Evolutionary conservation across 805 yeast species (phyloP), one percentile per base, ranked within the genome.

Genomic region (Hanseniaspora lindneri): DNA sequence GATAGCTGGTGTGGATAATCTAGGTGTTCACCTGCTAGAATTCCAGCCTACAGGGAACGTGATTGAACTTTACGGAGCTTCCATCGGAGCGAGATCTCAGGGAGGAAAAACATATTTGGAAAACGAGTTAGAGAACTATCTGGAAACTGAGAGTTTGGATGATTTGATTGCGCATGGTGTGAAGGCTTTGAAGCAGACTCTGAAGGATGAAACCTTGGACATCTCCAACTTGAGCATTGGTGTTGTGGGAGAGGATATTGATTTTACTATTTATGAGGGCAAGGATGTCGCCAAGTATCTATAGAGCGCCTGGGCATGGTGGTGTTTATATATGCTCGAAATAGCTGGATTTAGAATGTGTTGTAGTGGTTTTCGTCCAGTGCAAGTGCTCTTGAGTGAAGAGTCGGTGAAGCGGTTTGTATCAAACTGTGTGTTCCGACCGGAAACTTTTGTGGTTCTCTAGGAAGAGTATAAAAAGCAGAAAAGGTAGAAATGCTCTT

Each of bases 71-170:
- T 77, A 75, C 56, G 97, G 95, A 30, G 80, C 96, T 11, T 95
- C 98, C 32, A 86, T 92, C 60, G 99, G 99, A 41, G 97, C 99
- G 9, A 77, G 99, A 62, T 89, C 97, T 2, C 99, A 92, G 67
- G 97, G 97, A 44, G 96, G 96, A 14, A 79, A 94, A 69, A 92
- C 99, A 2, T 92, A 86, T 58, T 69, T 92, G 61, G 99, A 92
- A 66, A 79, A 95, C 61, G 80, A 81, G 56, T 72, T 80, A 60
- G 86, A 83, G 32, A 69, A 71, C 27, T 83, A 85, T 56, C 68
- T 77, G 17, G 72, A 74, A 48, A 68, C 78, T 7, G 68, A 75
- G 11, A 68, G 73, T 33, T 67, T 77, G 36, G 94, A 86, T 57
- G 79, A 83, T 56, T 75, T 92, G 55, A 78, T 92, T 52, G 77